A percentile compares a stretch with the other conserved stretches of the same genome.
Conservation (phyloP, 305 asterid genomes). For the Coffea humblotiana region DNA sequence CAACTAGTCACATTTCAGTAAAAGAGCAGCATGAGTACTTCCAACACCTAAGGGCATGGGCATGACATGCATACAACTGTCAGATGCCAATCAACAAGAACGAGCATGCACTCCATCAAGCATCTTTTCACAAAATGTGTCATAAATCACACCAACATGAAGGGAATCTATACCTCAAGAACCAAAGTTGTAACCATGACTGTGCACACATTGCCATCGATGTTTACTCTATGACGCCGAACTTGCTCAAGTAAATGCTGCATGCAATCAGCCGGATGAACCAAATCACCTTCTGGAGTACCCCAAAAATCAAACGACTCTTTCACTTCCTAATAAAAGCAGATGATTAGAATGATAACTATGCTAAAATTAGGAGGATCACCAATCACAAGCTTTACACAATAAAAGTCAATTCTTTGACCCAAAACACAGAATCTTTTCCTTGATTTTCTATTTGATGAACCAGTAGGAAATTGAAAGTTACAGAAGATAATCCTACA, state of each 20-base stretch:
- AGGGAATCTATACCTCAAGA: constrained; percentile 64
- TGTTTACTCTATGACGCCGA: constrained; percentile 81
- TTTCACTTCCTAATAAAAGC: constrained; percentile 69
- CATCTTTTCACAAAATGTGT: neutral
- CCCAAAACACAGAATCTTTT: no score
- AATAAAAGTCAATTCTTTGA: neutral
- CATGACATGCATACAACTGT: neutral
- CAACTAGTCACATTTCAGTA: neutral
- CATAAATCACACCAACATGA: neutral
- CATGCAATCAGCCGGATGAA: constrained; percentile 98
- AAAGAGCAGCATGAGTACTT: neutral
- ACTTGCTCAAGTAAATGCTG: constrained; percentile 85
- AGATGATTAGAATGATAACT: neutral
- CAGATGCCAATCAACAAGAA: neutral
- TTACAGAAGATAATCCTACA: neutral
- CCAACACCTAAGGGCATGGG: neutral
- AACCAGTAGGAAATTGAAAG: neutral
- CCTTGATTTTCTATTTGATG: neutral
- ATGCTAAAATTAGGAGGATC: neutral
- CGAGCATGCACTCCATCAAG: neutral
- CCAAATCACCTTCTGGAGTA: constrained; percentile 81
- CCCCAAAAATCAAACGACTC: constrained; percentile 97
- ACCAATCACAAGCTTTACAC: neutral
- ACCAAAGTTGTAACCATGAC: constrained; percentile 94
- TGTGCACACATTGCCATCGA: constrained; percentile 96